Evolutionary conservation across 2,329 filamentous ascomycete genomes (phyloP), one percentile per base, ranked within the genome.

Genomic region (Fusarium papillatum): DNA sequence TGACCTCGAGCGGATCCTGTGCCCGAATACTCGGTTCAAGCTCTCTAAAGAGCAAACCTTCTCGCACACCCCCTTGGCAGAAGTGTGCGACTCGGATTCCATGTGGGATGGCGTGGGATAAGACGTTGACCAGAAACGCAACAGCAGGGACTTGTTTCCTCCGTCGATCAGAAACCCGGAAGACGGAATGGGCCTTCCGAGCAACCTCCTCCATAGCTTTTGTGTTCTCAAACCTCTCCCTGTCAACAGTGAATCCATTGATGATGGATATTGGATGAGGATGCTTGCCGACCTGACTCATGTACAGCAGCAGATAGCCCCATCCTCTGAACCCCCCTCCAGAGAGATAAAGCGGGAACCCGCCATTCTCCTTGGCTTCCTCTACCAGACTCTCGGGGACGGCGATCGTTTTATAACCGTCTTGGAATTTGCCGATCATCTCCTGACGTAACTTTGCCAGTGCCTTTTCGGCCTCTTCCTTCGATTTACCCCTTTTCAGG

Each of bases 251-350:
- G 81, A 93, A 94, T 2, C 93, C 93, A 76, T 95, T 94, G 85
- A 95, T 94, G 70, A 94, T 90, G 2, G 92, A 91, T 24, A 94
- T 92, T 0, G 93, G 93, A 78, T 94, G 94, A 1, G 92, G 92
- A 19, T 85, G 82, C 22, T 92, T 87, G 8, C 84, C 81, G 59
- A 92, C 88, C 77, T 90, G 87, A 66, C 88, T 89, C 87, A 94
- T 91, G 61, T 84, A 84, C 9, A 85, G 81, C 53, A 94, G 87
- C 14, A 94, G 83, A 78, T 93, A 94, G 2, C 93, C 93, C 91
- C 93, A 94, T 4, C 93, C 93, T 57, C 93, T 86, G 77, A 94
- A 94, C 0, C 93, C 93, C n/a, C 93, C 93, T 26, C 93, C 93
- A 22, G 91, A 94, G 7, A 95, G 87, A 75, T 94, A 94, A 1